phyloP scores from a whole-genome alignment of 805 yeast species.

The Pichia phayaonensis region DNA sequence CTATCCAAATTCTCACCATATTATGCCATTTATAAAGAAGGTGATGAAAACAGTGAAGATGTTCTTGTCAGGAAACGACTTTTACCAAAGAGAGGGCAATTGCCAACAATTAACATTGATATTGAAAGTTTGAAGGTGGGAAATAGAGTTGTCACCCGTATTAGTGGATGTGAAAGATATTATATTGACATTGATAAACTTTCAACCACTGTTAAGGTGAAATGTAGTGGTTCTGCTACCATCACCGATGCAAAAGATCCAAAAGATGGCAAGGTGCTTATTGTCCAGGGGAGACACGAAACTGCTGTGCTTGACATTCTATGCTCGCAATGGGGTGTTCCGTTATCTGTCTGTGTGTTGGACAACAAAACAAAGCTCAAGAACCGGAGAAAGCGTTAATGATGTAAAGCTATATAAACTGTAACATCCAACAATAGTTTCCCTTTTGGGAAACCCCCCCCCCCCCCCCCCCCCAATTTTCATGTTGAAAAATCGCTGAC shows the following conservation, averaged over 20 bases:
- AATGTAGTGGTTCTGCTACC: slow-evolving; percentile 87
- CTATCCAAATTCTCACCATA: slow-evolving; percentile 9
- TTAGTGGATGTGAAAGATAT: slow-evolving; percentile 62
- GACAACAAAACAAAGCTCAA: slow-evolving; percentile 50
- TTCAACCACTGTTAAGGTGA: slow-evolving; percentile 61
- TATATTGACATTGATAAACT: slow-evolving; percentile 56
- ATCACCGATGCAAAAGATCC: slow-evolving; percentile 48
- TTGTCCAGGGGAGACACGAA: slow-evolving; percentile 89
- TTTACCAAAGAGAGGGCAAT: slow-evolving; percentile 50
- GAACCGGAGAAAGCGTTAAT: slow-evolving; percentile 9
- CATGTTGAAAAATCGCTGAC: background rate
- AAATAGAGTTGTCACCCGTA: slow-evolving; percentile 68
- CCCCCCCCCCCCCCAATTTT: background rate
- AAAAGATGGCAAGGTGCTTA: slow-evolving; percentile 53
- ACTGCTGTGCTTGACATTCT: slow-evolving; percentile 52
- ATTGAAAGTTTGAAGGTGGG: slow-evolving; percentile 75
- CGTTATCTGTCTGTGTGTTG: slow-evolving; percentile 41
- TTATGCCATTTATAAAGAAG: slow-evolving; percentile 7
- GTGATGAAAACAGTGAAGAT: slow-evolving; percentile 17
- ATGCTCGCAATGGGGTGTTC: slow-evolving; percentile 51
- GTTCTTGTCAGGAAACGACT: slow-evolving; percentile 14
- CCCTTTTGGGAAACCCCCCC: background rate
- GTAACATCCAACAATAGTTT: background rate
- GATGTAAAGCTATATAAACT: background rate
- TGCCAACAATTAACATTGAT: slow-evolving; percentile 58